phyloP scores from a whole-genome alignment of 495 filamentous ascomycete genomes.

The Amphirosellinia nigrospora region DNA sequence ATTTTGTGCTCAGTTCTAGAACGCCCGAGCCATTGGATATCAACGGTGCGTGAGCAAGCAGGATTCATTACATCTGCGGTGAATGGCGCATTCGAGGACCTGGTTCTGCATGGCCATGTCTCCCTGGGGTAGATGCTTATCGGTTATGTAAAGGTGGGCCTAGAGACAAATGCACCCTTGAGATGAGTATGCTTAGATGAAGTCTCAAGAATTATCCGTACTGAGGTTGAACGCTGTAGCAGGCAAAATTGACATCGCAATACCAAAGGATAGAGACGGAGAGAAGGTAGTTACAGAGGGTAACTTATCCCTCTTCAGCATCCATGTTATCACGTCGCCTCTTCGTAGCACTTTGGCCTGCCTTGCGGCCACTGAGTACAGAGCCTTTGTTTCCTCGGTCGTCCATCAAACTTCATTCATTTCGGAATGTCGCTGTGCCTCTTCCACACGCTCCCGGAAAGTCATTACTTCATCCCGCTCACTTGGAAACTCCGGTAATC shows the following conservation, averaged over 20 bases:
- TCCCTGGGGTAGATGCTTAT: background rate
- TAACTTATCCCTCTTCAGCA: conserved; percentile 69
- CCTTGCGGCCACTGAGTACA: conserved; percentile 58
- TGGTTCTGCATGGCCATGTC: background rate
- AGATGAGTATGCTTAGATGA: background rate
- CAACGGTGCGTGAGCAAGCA: background rate
- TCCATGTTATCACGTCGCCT: conserved; percentile 81
- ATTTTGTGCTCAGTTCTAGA: background rate
- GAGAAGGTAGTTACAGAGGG: background rate
- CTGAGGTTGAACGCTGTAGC: background rate
- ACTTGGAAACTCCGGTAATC: conserved; percentile 69
- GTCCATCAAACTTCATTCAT: conserved; percentile 86
- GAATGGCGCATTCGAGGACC: background rate
- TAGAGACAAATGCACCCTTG: background rate
- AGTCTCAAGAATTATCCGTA: background rate
- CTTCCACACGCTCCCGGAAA: conserved; percentile 74
- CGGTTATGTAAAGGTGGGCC: background rate
- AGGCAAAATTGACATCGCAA: background rate
- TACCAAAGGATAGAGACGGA: background rate
- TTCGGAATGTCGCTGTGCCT: conserved; percentile 85
- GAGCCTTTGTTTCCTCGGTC: conserved; percentile 71
- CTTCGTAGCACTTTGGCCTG: conserved; percentile 46
- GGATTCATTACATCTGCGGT: background rate
- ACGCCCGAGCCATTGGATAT: background rate
- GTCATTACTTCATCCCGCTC: conserved; percentile 90